Conservation (phyloP, 75 land plant genomes). For the Pinus albicaulis region DNA sequence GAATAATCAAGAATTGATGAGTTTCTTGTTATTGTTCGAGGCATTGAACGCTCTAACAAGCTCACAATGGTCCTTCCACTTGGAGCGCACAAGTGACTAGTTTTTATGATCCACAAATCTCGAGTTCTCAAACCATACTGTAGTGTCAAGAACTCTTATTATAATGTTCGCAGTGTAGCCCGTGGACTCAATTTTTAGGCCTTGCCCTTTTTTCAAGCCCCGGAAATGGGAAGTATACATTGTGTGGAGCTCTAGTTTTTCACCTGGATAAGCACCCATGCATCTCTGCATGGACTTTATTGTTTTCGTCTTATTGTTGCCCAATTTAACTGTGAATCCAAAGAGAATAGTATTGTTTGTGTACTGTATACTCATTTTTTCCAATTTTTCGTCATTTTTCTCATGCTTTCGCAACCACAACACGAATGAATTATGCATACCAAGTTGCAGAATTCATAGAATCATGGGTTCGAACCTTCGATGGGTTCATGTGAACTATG, state of each 20-base stretch:
- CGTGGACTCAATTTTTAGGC: not conserved
- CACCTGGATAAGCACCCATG: conserved; percentile 9
- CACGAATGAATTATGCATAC: not conserved
- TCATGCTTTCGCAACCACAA: not conserved
- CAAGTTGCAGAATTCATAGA: not conserved
- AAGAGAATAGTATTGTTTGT: conserved; percentile 17
- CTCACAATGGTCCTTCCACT: conserved; percentile 42
- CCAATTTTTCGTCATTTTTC: not conserved
- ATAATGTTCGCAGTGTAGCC: not conserved
- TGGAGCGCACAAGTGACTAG: conserved; percentile 20
- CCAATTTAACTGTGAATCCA: conserved; percentile 33
- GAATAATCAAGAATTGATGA: conserved; percentile 37
- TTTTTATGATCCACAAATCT: conserved; percentile 44
- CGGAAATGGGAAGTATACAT: conserved; percentile 33
- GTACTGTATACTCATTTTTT: not conserved
- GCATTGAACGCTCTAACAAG: conserved; percentile 29
- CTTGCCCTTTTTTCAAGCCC: conserved; percentile 5
- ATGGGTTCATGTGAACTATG: too few species aligned
- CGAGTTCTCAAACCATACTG: conserved; percentile 45
- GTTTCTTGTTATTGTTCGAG: conserved; percentile 34
- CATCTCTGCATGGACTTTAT: conserved; percentile 17
- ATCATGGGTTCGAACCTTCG: too few species aligned
- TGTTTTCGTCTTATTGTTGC: conserved; percentile 8
- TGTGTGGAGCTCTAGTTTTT: conserved; percentile 25
- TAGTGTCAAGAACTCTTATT: conserved; percentile 40